A percentile compares a stretch with the other conserved stretches of the same genome.
Conservation (phyloP, 306 rosid species). For the Gastrolobium bilobum region DNA sequence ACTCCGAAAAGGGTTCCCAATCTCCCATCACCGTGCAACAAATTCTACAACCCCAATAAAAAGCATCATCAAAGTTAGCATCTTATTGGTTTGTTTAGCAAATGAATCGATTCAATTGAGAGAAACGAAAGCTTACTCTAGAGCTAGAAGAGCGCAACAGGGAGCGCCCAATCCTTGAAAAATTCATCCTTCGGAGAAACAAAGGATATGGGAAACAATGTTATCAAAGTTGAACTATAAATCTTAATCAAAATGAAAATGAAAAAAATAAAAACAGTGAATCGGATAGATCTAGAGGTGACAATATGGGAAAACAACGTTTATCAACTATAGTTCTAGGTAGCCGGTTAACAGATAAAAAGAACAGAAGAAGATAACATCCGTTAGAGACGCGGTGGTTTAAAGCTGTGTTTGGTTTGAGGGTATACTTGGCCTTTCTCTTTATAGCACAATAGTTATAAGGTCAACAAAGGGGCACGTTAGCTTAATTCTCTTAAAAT, state of each 20-base stretch:
- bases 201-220: background rate
- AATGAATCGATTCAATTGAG: background rate
- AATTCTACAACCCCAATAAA: slow-evolving; percentile 58
- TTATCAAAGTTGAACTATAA: background rate
- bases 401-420: slow-evolving; percentile 31
- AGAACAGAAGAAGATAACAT: background rate
- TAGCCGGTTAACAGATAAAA: background rate
- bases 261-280: background rate
- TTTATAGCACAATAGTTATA: background rate
- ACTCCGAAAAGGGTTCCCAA: slow-evolving; percentile 49
- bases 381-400: background rate
- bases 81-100: background rate
- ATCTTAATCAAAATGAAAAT: background rate
- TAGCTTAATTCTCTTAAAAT: background rate
- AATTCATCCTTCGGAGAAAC: slow-evolving; percentile 58
- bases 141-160: slow-evolving; percentile 71
- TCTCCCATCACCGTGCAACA: slow-evolving; percentile 61
- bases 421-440: background rate
- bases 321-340: background rate
- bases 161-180: slow-evolving; percentile 72
- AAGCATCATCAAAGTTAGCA: background rate
- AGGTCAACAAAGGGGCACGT: slow-evolving; percentile 53
- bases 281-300: slow-evolving; percentile 34
- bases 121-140: slow-evolving; percentile 53
- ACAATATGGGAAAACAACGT: background rate